Conservation (phyloP, 108 stramenopile species). For the Cyclotella kingstonii region DNA sequence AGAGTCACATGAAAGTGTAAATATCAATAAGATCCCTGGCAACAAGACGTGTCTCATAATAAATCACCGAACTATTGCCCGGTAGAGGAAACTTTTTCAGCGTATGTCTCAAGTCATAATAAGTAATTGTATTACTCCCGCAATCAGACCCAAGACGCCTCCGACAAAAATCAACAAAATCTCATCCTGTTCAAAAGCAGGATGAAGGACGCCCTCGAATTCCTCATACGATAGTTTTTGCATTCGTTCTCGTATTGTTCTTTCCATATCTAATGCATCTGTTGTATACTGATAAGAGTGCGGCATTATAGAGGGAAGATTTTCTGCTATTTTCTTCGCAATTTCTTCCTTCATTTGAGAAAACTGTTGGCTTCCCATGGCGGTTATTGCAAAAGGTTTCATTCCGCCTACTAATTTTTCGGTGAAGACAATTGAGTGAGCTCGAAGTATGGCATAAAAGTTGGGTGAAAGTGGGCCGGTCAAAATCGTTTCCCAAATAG, state of each 20-base stretch:
- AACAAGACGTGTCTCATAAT: too few relatives aligned
- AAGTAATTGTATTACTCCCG: conserved; percentile 72
- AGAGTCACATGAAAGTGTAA: too few relatives aligned
- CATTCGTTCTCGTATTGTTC: conserved; percentile 72
- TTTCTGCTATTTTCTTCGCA: conserved; percentile 73
- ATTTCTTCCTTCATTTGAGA: conserved; percentile 88
- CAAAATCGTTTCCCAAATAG: conserved; percentile 66
- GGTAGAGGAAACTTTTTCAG: too few relatives aligned
- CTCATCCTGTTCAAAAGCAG: conserved; percentile 95
- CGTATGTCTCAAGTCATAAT: conserved; percentile 4
- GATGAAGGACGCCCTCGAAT: conserved; percentile 89
- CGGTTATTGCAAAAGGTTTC: conserved; percentile 78
- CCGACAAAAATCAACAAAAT: conserved; percentile 88
- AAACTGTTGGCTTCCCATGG: conserved; percentile 79
- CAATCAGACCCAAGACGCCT: conserved; percentile 77
- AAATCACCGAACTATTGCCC: too few relatives aligned
- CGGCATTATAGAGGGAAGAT: conserved; percentile 74
- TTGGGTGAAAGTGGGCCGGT: conserved; percentile 70
- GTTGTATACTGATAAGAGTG: conserved; percentile 86
- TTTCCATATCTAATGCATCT: conserved; percentile 86
- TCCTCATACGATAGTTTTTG: conserved; percentile 67
- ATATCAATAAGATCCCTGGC: too few relatives aligned
- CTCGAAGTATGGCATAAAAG: conserved; percentile 82
- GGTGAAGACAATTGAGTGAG: conserved; percentile 80
- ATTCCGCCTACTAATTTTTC: conserved; percentile 76